These are phyloP conservation scores for Barnettozyma botsteinii DNA, from an alignment of 805 yeast species.

Conservation along the genomic window DNA sequence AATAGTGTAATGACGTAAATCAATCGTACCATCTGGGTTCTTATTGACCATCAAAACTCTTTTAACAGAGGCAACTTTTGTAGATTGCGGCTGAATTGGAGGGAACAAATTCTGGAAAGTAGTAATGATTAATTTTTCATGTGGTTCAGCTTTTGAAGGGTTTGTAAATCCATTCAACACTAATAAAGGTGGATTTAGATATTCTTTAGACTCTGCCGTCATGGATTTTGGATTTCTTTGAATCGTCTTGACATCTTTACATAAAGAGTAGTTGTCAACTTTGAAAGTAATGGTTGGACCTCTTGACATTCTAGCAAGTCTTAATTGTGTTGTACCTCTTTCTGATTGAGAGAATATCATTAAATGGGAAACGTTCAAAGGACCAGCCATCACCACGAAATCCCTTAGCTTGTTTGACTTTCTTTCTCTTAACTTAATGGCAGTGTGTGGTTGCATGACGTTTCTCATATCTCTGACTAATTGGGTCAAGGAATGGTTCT, in stretches of 20 bases:
- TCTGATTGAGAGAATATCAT: constrained; percentile 81
- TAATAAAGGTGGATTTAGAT: constrained; percentile 75
- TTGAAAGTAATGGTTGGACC: constrained; percentile 92
- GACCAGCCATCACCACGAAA: constrained; percentile 98
- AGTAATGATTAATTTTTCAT: constrained; percentile 79
- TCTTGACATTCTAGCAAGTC: constrained; percentile 82
- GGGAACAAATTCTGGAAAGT: constrained; percentile 96
- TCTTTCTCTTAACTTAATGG: constrained; percentile 79
- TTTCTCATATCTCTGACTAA: constrained; percentile 82
- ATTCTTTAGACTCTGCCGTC: constrained; percentile 55
- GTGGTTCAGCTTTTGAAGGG: constrained; percentile 54
- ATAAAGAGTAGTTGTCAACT: constrained; percentile 69
- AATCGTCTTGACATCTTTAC: constrained; percentile 69
- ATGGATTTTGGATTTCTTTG: constrained; percentile 76
- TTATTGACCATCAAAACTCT: constrained; percentile 82
- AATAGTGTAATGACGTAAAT: constrained; percentile 84
- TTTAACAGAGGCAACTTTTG: constrained; percentile 67
- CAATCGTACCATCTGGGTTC: constrained; percentile 65
- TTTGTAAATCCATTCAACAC: constrained; percentile 87
- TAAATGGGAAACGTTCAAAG: constrained; percentile 85
- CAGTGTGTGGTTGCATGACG: constrained; percentile 96
- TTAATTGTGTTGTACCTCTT: constrained; percentile 73
- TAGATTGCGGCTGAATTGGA: constrained; percentile 80
- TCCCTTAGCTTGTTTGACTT: constrained; percentile 84
- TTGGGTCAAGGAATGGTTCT: constrained; percentile 77